These are phyloP conservation scores for Plenodomus biglobosus DNA, from an alignment of 2,329 filamentous ascomycete genomes.

Conservation along the genomic window DNA sequence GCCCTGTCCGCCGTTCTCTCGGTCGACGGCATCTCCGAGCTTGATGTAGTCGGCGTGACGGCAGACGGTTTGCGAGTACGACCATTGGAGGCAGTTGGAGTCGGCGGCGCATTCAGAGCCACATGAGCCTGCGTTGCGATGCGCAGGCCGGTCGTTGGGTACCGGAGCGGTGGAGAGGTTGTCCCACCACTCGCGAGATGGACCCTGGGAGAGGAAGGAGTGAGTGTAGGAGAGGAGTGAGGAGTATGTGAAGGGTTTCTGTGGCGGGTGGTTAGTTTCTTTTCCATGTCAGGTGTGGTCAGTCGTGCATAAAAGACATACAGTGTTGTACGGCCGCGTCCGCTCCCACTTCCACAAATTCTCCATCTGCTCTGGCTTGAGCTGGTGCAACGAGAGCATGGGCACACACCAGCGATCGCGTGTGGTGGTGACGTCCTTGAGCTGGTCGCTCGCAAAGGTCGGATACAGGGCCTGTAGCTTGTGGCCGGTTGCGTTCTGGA, in stretches of 20 bases:
- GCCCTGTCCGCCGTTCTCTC: constrained; percentile 37
- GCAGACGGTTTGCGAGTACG: constrained; percentile 43
- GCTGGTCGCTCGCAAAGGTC: constrained; percentile 49
- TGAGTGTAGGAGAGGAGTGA: constrained; percentile 44
- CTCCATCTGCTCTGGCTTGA: constrained; percentile 51
- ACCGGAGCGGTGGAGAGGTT: constrained; percentile 38
- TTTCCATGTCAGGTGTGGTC: neutral
- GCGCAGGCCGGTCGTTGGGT: constrained; percentile 39
- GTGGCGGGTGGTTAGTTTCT: constrained; percentile 11
- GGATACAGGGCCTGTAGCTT: constrained; percentile 43
- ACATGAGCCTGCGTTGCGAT: constrained; percentile 37
- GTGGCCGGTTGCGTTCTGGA: constrained; percentile 41
- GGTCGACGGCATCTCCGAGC: constrained; percentile 37
- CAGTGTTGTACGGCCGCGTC: constrained; percentile 38
- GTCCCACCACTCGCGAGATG: constrained; percentile 42
- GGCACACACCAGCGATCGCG: constrained; percentile 49
- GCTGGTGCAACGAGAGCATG: constrained; percentile 45
- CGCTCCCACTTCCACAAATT: constrained; percentile 54
- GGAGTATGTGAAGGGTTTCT: constrained; percentile 44
- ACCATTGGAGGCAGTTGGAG: constrained; percentile 41
- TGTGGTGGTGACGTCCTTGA: constrained; percentile 50
- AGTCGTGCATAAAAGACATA: constrained; percentile 9
- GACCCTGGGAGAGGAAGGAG: constrained; percentile 33
- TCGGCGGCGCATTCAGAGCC: constrained; percentile 40
- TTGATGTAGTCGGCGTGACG: constrained; percentile 43